Conservation (phyloP, 805 yeast species). For the Wickerhamomyces kurtzmanii region DNA sequence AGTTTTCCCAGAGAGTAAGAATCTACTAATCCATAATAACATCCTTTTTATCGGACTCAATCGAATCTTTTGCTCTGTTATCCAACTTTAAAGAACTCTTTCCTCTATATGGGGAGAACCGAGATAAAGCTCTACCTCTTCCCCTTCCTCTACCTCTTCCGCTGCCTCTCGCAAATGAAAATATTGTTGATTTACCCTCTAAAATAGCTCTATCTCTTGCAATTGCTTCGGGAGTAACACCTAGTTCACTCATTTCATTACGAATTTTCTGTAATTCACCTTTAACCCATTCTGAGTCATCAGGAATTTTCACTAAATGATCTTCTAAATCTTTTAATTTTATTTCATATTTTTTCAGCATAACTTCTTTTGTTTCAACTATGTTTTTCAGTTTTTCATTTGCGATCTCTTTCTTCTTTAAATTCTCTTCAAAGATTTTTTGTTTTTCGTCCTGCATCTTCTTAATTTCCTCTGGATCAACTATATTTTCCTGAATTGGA, state of each 20-base stretch:
- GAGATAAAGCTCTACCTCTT: too few species aligned
- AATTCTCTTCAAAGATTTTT: slow-evolving; percentile 27
- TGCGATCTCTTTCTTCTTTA: slow-evolving; percentile 20
- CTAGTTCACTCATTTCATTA: slow-evolving; percentile 9
- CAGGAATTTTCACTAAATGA: slow-evolving; percentile 8
- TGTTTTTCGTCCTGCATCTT: slow-evolving; percentile 29
- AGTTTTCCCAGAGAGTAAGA: too few species aligned
- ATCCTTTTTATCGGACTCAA: slow-evolving; percentile 7
- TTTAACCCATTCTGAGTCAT: slow-evolving; percentile 6
- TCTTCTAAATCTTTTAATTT: slow-evolving; percentile 13
- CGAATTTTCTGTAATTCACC: slow-evolving; percentile 5
- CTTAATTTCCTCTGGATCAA: slow-evolving; percentile 28
- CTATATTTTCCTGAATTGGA: slow-evolving; percentile 3
- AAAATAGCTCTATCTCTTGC: slow-evolving; percentile 11
- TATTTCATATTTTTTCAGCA: slow-evolving; percentile 23
- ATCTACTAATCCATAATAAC: slow-evolving; percentile 2
- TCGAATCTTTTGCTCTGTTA: too few species aligned
- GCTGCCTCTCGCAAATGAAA: slow-evolving; percentile 1
- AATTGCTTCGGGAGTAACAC: slow-evolving; percentile 13
- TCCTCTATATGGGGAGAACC: too few species aligned
- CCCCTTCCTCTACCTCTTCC: slow-evolving; percentile 6
- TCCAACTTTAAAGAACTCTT: slow-evolving; percentile 3
- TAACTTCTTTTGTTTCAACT: slow-evolving; percentile 22
- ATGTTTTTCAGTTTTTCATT: slow-evolving; percentile 21
- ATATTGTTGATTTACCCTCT: slow-evolving; percentile 2